Evolutionary conservation across 2,329 filamentous ascomycete genomes (phyloP).

Genomic region (Apiospora sp.): DNA sequence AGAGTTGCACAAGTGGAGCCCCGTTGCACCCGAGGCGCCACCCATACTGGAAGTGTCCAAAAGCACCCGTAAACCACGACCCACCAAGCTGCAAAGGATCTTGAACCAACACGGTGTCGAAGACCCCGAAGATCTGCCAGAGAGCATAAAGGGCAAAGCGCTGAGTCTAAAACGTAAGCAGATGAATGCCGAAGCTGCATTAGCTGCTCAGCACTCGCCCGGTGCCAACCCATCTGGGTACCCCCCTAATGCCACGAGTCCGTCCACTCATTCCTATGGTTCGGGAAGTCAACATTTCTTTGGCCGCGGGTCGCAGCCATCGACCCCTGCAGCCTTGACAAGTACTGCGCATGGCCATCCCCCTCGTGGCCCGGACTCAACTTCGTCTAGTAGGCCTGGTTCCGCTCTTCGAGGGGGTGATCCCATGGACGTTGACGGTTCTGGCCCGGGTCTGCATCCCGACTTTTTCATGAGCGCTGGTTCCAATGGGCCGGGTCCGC

Average conservation of each 20-base stretch:
- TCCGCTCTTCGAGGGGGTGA: conserved; percentile 44
- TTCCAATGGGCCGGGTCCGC: conserved; percentile 48
- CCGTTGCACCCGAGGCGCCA: conserved; percentile 85
- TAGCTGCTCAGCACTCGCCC: conserved; percentile 40
- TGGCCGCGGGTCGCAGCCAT: conserved; percentile 46
- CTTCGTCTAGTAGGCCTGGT: conserved; percentile 43
- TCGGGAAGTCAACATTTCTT: conserved; percentile 44
- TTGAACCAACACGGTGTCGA: conserved; percentile 88
- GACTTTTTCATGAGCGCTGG: conserved; percentile 51
- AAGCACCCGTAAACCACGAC: conserved; percentile 92
- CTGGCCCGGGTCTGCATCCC: conserved; percentile 47
- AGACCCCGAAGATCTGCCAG: conserved; percentile 88
- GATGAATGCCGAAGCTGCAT: conserved; percentile 62
- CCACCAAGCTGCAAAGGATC: conserved; percentile 96
- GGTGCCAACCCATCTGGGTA: conserved; percentile 12
- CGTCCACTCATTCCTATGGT: conserved; percentile 44
- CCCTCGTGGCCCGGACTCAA: conserved; percentile 43
- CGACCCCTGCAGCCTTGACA: conserved; percentile 45
- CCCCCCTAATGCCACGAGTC: conserved; percentile 43
- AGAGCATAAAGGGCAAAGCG: conserved; percentile 81
- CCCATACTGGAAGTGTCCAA: conserved; percentile 86
- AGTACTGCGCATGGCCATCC: conserved; percentile 45
- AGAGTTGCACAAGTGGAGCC: conserved; percentile 93
- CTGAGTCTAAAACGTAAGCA: conserved; percentile 78
- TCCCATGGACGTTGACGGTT: conserved; percentile 49